phyloP scores from a whole-genome alignment of 2,329 filamentous ascomycete species.

The Aspergillus quadrilineatus region DNA sequence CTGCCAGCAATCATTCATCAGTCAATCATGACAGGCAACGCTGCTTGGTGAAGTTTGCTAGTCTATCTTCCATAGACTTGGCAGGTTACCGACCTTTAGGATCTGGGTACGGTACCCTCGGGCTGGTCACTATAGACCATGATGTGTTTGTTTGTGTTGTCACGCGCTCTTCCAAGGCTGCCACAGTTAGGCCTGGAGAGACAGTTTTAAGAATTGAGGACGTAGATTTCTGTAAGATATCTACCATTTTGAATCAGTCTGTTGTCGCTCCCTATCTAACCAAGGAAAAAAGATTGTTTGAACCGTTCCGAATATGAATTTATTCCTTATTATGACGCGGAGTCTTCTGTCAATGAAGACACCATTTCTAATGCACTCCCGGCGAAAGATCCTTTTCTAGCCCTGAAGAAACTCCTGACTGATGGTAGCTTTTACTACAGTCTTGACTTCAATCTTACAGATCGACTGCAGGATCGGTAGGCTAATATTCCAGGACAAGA shows the following conservation, averaged over 20 bases:
- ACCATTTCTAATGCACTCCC: conserved; percentile 52
- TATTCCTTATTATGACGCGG: conserved; percentile 58
- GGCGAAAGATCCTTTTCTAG: conserved; percentile 83
- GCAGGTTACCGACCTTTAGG: conserved; percentile 75
- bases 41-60: conserved; percentile 88
- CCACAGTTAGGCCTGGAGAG: conserved; percentile 80
- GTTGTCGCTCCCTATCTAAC: conserved; percentile 7
- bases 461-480: conserved; percentile 83
- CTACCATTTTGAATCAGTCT: neutral
- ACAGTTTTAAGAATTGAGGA: conserved; percentile 81
- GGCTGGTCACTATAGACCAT: conserved; percentile 76
- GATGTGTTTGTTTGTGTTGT: conserved; percentile 93
- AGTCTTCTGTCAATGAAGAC: conserved; percentile 55
- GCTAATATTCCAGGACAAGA: conserved; percentile 10
- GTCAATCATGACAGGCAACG: conserved; percentile 46
- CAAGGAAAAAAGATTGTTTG: conserved; percentile 66
- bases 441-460: conserved; percentile 95
- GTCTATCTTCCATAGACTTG: conserved; percentile 64
- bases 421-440: conserved; percentile 98
- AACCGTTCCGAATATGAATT: conserved; percentile 85
- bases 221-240: conserved; percentile 70
- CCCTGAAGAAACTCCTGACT: conserved; percentile 85
- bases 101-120: conserved; percentile 80
- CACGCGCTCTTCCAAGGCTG: conserved; percentile 73
- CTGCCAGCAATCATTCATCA: conserved; percentile 46